Conservation (phyloP, 2,329 filamentous ascomycete genomes). For the Bisporella sp. region DNA sequence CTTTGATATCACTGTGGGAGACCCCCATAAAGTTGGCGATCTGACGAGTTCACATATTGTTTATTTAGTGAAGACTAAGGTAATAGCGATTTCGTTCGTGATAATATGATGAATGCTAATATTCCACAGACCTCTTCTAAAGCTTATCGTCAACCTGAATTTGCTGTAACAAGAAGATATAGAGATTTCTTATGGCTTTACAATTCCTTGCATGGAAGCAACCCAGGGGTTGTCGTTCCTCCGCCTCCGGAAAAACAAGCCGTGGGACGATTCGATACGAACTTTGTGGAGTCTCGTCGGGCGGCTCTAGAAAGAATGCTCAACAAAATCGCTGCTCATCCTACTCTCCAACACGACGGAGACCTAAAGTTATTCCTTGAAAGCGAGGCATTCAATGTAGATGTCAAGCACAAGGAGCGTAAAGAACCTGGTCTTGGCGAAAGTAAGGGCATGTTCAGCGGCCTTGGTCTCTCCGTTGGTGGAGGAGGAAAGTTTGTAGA, state of each 20-base stretch:
- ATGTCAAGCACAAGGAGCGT: constrained; percentile 96
- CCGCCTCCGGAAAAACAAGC: constrained; percentile 97
- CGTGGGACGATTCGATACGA: constrained; percentile 89
- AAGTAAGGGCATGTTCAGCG: constrained; percentile 89
- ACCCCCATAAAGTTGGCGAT: constrained; percentile 97
- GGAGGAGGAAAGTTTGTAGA: constrained; percentile 81
- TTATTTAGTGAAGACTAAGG: constrained; percentile 90
- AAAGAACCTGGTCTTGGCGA: constrained; percentile 80
- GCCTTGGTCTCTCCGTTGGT: constrained; percentile 72
- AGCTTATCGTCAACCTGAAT: constrained; percentile 87
- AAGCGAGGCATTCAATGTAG: constrained; percentile 90
- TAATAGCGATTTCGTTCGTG: constrained; percentile 32
- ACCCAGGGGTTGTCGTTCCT: constrained; percentile 89
- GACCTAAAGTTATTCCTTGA: constrained; percentile 96
- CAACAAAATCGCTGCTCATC: constrained; percentile 88
- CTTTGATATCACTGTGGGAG: constrained; percentile 87
- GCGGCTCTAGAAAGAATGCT: constrained; percentile 95
- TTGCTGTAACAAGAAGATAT: constrained; percentile 89
- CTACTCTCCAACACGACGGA: constrained; percentile 83
- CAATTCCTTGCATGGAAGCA: constrained; percentile 87
- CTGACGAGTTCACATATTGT: constrained; percentile 96
- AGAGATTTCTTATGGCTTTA: constrained; percentile 98
- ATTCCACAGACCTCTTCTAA: constrained; percentile 76
- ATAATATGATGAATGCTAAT: constrained; percentile 11
- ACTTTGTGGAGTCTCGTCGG: constrained; percentile 90